Base-by-base conservation (phyloP, 1,284 basidiomycete species). In the Ganoderma multipileum region DNA sequence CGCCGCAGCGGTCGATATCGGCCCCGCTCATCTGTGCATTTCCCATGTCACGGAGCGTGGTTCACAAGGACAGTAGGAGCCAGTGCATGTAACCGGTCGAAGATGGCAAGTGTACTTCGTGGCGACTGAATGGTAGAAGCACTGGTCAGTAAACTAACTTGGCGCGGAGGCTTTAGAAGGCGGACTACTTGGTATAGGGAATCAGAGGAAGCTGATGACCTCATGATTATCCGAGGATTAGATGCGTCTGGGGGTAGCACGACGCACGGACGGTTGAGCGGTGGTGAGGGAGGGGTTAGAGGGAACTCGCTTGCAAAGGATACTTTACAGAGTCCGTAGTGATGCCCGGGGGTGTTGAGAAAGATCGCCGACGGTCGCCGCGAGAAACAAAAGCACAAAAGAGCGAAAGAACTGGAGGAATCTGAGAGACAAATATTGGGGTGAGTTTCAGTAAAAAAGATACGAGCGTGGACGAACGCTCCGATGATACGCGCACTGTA, bases 201-300 rank as follows among this genome's bases (percentile, higher is more conserved):
- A 69, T 33, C 47, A 38, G 33, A 28, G 39, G 67, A 61, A 62
- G 64, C 26, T 63, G 52, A 68, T 71, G 69, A 72, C 71, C 66
- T 72, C 69, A 69, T 69, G 69, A 69, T 67, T 72, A 69, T 71
- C 69, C 71, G 71, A 72, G 47, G 61, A 66, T 69, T 66, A 36
- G 60, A 55, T 52, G 33, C 41, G 23, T 26, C 20, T 63, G 55
- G 26, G 6, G 26, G 65, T 65, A 61, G 67, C 65, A 52, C 65
- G 70, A 63, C 36, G 38, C 30, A 47, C 66, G 64, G 61, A 67
- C 36, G 23, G 30, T 28, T 55, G 44, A 20, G 30, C 23, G 18
- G 14, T 28, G 20, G 59, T 33, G 36, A 57, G 39, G 44, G 28
- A 54, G 23, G 47, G 28, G 47, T 7, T 3, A n/a, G 50, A 41